Conservation (phyloP, 169 alveolate genomes). For the Plasmodium falciparum region DNA sequence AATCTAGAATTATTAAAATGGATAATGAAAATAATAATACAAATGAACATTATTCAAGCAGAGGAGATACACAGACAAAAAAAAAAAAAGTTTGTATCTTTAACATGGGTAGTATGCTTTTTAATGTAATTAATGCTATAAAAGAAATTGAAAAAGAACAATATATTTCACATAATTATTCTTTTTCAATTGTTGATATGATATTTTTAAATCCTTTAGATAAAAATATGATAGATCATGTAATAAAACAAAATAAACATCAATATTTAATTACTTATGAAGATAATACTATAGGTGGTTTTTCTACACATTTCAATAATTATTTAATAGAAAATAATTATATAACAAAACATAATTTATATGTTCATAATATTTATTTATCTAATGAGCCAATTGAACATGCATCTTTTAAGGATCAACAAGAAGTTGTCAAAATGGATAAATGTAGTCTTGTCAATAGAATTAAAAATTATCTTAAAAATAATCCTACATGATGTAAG, state of each 20-base stretch:
- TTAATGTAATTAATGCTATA: constrained; percentile 49
- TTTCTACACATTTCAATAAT: constrained; percentile 65
- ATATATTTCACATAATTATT: background rate
- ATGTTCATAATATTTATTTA: constrained; percentile 52
- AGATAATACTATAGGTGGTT: constrained; percentile 69
- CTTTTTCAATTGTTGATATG: constrained; percentile 67
- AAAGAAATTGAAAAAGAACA: constrained; percentile 43
- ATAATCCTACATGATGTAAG: background rate
- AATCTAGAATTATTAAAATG: constrained; percentile 50
- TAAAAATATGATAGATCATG: constrained; percentile 41
- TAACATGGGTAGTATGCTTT: constrained; percentile 74
- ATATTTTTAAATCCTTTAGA: constrained; percentile 67
- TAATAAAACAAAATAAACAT: constrained; percentile 38
- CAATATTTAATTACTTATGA: constrained; percentile 41
- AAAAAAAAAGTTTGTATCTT: constrained; percentile 32
- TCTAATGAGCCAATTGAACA: constrained; percentile 50
- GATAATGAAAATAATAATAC: background rate
- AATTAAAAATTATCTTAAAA: constrained; percentile 14
- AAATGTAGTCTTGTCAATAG: constrained; percentile 1
- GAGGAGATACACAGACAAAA: background rate
- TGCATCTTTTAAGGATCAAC: constrained; percentile 43
- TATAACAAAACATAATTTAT: constrained; percentile 21
- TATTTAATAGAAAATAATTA: constrained; percentile 50
- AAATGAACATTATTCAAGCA: background rate
- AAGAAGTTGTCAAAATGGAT: constrained; percentile 28